Conservation (phyloP, 331 rosid genomes). For the Quercus phellos region DNA sequence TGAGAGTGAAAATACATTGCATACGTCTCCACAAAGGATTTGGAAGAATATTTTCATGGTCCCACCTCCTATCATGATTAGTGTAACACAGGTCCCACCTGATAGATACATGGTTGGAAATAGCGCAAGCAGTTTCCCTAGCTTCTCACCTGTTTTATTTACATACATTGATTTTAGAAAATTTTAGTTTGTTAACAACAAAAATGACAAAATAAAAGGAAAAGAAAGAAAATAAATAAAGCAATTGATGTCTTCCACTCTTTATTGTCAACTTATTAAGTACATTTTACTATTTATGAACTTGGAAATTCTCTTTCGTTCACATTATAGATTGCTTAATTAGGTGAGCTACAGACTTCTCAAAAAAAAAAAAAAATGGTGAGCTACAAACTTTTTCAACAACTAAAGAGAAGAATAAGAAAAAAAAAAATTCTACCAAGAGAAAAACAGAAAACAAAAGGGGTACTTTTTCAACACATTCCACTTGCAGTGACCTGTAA, state of each 20-base stretch:
- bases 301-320: no score
- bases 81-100: slow-evolving; percentile 77
- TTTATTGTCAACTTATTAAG: no score
- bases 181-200: neutral
- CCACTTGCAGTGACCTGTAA: no score
- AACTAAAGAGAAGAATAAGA: neutral
- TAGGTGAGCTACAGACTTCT: no score
- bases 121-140: slow-evolving; percentile 52
- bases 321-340: no score
- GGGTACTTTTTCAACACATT: no score
- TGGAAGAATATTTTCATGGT: slow-evolving; percentile 68
- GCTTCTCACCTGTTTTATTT: slow-evolving; percentile 49
- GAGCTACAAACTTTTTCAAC: neutral
- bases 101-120: slow-evolving; percentile 73
- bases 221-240: no score
- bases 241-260: no score
- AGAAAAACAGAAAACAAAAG: no score
- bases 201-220: neutral
- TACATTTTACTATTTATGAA: no score
- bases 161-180: neutral
- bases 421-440: no score
- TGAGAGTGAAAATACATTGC: slow-evolving; percentile 23
- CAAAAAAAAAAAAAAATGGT: no score
- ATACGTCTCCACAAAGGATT: slow-evolving; percentile 27
- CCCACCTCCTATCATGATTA: slow-evolving; percentile 68